phyloP scores from a whole-genome alignment of 2,329 filamentous ascomycete species.

The Magnaporthiopsis poae region DNA sequence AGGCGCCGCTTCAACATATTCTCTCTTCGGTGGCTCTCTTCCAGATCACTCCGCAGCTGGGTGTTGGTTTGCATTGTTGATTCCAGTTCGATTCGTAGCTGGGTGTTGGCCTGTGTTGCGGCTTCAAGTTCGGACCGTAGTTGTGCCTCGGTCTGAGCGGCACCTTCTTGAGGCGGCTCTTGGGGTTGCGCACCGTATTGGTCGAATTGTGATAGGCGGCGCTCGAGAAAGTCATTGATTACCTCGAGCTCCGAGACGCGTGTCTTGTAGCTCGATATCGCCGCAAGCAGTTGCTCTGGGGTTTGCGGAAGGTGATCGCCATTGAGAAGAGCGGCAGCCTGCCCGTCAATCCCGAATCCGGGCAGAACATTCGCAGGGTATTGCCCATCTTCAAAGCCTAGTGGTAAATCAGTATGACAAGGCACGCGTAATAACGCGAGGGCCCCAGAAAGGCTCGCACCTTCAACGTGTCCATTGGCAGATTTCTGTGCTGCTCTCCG shows the following conservation, averaged over 20 bases:
- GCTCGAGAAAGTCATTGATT: constrained; percentile 76
- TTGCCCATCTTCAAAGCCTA: constrained; percentile 62
- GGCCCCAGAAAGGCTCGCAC: constrained; percentile 51
- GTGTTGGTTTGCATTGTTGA: constrained; percentile 26
- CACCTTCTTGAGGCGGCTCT: constrained; percentile 69
- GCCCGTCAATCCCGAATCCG: constrained; percentile 42
- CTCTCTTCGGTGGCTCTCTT: constrained; percentile 69
- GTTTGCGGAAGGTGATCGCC: constrained; percentile 60
- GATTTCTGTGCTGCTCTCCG: constrained; percentile 61
- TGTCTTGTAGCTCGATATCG: constrained; percentile 84
- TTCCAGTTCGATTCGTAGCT: constrained; percentile 48
- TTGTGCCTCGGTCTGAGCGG: constrained; percentile 50
- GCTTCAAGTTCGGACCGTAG: constrained; percentile 41
- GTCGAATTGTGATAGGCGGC: constrained; percentile 62
- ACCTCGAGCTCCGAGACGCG: constrained; percentile 90
- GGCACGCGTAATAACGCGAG: not conserved
- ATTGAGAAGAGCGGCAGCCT: constrained; percentile 37
- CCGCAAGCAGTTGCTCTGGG: constrained; percentile 68
- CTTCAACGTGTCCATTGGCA: constrained; percentile 62
- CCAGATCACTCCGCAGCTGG: constrained; percentile 52
- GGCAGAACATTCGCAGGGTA: constrained; percentile 48
- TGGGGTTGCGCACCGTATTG: constrained; percentile 36
- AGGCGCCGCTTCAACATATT: constrained; percentile 72
- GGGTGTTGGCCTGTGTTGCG: constrained; percentile 43
- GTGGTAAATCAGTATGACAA: constrained; percentile 60